A percentile compares a stretch with the other conserved stretches of the same genome.
Evolutionary conservation across 177 flowering plant genomes (phyloP).

Genomic region (Vitis hybrid): DNA sequence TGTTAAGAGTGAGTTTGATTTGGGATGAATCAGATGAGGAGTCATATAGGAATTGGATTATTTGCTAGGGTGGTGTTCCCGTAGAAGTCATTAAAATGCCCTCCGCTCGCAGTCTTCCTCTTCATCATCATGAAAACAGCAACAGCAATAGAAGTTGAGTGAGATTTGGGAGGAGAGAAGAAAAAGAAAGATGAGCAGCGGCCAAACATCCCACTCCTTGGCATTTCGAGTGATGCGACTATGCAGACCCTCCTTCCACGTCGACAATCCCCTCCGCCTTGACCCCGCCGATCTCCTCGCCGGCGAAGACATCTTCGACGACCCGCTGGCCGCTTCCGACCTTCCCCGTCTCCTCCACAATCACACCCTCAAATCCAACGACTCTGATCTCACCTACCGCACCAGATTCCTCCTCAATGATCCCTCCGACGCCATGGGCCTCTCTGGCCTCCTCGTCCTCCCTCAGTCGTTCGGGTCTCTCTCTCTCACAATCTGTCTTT

Average conservation of each 20-base stretch:
- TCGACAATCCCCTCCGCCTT: conserved; percentile 68
- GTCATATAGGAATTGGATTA: no score
- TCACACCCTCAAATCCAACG: conserved; percentile 14
- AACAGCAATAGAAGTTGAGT: no score
- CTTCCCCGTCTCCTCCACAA: conserved; percentile 47
- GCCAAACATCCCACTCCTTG: conserved; percentile 66
- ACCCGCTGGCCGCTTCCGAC: conserved; percentile 43
- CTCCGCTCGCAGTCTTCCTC: no score
- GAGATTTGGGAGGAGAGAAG: no score
- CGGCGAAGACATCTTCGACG: conserved; percentile 81
- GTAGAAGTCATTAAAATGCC: neutral
- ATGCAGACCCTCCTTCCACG: conserved; percentile 83
- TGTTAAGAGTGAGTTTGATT: no score
- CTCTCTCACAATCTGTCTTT: conserved; percentile 12
- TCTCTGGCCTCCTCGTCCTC: conserved; percentile 87
- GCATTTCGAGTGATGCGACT: conserved; percentile 96
- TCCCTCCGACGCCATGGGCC: conserved; percentile 69
- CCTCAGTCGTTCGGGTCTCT: conserved; percentile 90
- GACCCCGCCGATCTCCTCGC: conserved; percentile 78
- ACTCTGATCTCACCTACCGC: conserved; percentile 67
- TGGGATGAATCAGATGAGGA: no score
- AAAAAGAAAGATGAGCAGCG: conserved; percentile 26
- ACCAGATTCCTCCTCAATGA: conserved; percentile 59
- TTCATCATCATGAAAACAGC: no score
- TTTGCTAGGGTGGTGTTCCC: no score